A percentile compares a stretch with the other conserved stretches of the same genome.
Conservation (phyloP, 148 eudicot genomes). For the Camellia sinensis region DNA sequence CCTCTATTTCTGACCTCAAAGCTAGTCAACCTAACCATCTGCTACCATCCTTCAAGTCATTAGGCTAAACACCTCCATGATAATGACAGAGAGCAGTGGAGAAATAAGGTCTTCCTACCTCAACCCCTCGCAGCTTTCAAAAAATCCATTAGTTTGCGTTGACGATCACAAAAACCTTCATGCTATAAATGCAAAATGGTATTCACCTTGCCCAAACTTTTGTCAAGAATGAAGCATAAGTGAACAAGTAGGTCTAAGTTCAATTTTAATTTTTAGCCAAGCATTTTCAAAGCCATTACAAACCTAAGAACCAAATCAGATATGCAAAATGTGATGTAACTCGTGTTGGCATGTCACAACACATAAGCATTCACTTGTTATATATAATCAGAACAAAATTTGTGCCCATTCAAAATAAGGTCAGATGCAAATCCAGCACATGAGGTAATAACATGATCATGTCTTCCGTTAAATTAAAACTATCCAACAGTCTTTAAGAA, state of each 20-base stretch:
- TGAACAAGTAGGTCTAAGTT: background rate
- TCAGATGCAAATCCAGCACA: background rate
- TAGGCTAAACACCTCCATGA: too few relatives aligned
- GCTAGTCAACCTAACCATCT: too few relatives aligned
- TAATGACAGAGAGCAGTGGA: too few relatives aligned
- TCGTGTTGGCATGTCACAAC: background rate
- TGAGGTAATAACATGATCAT: background rate
- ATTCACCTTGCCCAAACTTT: too few relatives aligned
- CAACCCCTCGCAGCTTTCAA: background rate
- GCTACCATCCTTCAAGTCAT: too few relatives aligned
- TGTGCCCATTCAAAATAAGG: background rate
- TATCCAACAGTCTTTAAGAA: background rate
- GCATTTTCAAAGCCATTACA: background rate
- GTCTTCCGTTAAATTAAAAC: background rate
- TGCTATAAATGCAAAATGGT: background rate
- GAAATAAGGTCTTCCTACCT: too few relatives aligned
- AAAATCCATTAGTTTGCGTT: background rate
- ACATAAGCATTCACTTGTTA: background rate
- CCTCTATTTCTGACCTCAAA: too few relatives aligned
- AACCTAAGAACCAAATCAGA: background rate
- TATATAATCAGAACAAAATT: background rate
- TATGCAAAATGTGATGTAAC: background rate
- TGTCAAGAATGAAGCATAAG: background rate
- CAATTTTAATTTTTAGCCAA: conserved; percentile 1
- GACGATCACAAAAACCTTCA: background rate